These are phyloP conservation scores for Epichloe coenophiala DNA, from an alignment of 2,329 filamentous ascomycete genomes.

Conservation along the genomic window DNA sequence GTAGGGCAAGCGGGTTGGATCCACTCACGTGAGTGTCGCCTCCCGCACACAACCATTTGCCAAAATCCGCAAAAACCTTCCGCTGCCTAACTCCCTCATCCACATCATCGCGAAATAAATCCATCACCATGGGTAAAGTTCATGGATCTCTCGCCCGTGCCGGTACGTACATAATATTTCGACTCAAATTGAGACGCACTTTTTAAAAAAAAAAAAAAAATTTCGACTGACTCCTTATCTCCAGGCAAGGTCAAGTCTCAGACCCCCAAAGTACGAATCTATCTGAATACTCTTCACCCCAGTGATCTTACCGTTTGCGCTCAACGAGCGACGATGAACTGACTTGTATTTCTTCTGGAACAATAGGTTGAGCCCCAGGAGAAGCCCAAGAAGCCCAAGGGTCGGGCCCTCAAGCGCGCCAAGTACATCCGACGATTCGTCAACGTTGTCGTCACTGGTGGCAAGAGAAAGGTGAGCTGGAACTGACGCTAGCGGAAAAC, in stretches of 20 bases:
- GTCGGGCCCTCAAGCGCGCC: slow-evolving; percentile 92
- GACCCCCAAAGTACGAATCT: slow-evolving; percentile 65
- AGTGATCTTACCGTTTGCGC: not conserved
- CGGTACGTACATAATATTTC: slow-evolving; percentile 21
- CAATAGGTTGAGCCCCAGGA: slow-evolving; percentile 72
- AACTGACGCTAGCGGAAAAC: not conserved
- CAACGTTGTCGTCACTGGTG: slow-evolving; percentile 92
- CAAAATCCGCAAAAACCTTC: slow-evolving; percentile 23
- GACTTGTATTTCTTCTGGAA: slow-evolving; percentile 10
- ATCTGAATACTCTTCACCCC: slow-evolving; percentile 7
- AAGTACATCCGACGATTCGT: slow-evolving; percentile 96
- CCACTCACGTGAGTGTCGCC: slow-evolving; percentile 24
- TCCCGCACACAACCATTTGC: slow-evolving; percentile 25
- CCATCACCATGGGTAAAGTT: slow-evolving; percentile 72
- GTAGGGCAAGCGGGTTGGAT: slow-evolving; percentile 16
- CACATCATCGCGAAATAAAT: slow-evolving; percentile 24
- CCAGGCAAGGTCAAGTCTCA: slow-evolving; percentile 95
- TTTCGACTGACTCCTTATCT: not conserved
- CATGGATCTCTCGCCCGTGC: slow-evolving; percentile 90
- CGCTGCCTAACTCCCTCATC: slow-evolving; percentile 17
- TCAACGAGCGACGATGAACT: slow-evolving; percentile 16
- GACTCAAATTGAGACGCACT: too few relatives aligned
- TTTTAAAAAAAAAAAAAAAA: not conserved
- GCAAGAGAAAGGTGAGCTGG: slow-evolving; percentile 82
- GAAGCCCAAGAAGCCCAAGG: slow-evolving; percentile 96